Conservation (phyloP, 768 basidiomycete genomes). For the Pleurotus tuoliensis region DNA sequence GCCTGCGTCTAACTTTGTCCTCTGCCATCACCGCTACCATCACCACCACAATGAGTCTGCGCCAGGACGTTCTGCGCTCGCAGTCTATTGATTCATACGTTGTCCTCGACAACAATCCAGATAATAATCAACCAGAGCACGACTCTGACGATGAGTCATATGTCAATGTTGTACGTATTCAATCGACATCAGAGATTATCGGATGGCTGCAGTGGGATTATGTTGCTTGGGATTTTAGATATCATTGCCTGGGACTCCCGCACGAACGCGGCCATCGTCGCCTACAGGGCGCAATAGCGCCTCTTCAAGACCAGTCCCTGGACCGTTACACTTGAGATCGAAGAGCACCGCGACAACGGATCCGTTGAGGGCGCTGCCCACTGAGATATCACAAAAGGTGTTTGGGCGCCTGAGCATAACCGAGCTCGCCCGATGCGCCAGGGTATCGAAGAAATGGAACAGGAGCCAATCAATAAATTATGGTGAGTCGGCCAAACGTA, state of each 20-base stretch:
- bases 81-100: conserved; percentile 37
- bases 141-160: conserved; percentile 67
- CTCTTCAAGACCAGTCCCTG: conserved; percentile 43
- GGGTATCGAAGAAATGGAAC: conserved; percentile 84
- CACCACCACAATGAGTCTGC: conserved; percentile 50
- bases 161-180: conserved; percentile 60
- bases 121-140: conserved; percentile 31
- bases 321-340: conserved; percentile 37
- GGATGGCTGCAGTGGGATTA: not conserved
- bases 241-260: conserved; percentile 65
- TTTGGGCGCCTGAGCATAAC: conserved; percentile 58
- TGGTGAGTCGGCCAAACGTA: conserved; percentile 40
- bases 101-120: conserved; percentile 20
- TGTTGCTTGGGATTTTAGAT: conserved; percentile 35
- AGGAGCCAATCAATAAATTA: conserved; percentile 91
- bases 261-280: conserved; percentile 52
- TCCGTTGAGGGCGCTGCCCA: conserved; percentile 70
- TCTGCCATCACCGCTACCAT: conserved; percentile 3
- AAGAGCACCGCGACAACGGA: conserved; percentile 38
- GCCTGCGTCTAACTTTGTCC: not conserved
- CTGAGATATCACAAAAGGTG: conserved; percentile 76
- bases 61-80: conserved; percentile 67
- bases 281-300: conserved; percentile 28
- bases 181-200: not conserved
- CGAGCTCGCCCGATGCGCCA: conserved; percentile 73